A percentile compares a stretch with the other conserved stretches of the same genome.
Evolutionary conservation across 805 yeast species (phyloP).

Genomic region (Yarrowia sp.): DNA sequence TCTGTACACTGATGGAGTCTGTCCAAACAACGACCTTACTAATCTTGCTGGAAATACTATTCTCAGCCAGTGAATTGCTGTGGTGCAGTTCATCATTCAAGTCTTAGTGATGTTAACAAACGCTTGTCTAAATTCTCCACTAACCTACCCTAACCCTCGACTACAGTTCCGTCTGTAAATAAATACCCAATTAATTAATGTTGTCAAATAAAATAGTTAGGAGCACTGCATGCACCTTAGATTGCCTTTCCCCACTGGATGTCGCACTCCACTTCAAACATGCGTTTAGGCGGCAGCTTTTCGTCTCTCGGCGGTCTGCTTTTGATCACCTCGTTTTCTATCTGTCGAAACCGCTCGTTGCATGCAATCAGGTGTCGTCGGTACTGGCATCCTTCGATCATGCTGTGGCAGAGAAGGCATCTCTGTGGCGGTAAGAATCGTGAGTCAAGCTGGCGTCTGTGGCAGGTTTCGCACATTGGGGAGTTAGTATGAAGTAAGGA

Average conservation of each 20-base stretch:
- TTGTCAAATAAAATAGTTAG: not conserved
- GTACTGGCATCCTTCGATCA: constrained; percentile 1
- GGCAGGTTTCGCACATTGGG: not conserved
- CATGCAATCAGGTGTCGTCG: not conserved
- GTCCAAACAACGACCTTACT: no score
- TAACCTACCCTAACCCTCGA: not conserved
- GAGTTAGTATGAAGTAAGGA: no score
- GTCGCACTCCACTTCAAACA: not conserved
- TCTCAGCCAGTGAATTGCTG: not conserved
- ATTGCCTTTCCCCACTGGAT: no score
- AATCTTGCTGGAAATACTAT: no score
- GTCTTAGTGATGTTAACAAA: no score
- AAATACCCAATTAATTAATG: constrained; percentile 11
- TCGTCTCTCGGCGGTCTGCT: not conserved
- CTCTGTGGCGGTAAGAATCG: not conserved
- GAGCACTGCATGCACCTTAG: no score
- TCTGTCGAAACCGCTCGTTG: constrained; percentile 1
- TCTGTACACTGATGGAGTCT: no score
- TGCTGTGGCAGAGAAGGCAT: not conserved
- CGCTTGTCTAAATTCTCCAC: no score
- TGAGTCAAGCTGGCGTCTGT: not conserved
- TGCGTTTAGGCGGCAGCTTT: not conserved
- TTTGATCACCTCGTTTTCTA: not conserved
- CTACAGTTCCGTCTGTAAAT: not conserved
- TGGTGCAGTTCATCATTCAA: no score